These are phyloP conservation scores for Russula sp. DNA, from an alignment of 768 basidiomycete genomes.

Conservation along the genomic window DNA sequence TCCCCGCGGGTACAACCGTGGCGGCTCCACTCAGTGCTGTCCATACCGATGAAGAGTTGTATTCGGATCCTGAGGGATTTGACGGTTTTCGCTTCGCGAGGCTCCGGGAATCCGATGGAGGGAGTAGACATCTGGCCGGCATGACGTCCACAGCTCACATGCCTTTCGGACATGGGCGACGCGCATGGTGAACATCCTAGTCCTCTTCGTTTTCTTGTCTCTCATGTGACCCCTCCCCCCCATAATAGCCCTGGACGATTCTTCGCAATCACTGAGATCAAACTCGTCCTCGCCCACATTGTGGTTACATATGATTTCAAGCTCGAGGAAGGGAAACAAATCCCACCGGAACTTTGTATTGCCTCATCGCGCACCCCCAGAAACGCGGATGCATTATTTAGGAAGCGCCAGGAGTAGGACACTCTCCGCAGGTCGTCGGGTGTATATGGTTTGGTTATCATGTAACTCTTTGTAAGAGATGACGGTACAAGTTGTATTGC, in stretches of 20 bases:
- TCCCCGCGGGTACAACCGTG: slow-evolving; percentile 35
- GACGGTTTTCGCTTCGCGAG: slow-evolving; percentile 36
- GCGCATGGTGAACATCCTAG: slow-evolving; percentile 23
- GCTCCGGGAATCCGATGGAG: background rate
- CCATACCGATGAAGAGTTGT: slow-evolving; percentile 30
- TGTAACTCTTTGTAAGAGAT: background rate
- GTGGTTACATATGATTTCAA: slow-evolving; percentile 30
- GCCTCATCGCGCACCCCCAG: background rate
- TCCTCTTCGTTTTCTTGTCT: background rate
- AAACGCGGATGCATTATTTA: background rate
- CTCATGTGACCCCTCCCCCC: background rate
- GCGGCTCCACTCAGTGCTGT: slow-evolving; percentile 27
- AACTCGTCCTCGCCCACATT: slow-evolving; percentile 30
- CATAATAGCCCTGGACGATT: slow-evolving; percentile 30
- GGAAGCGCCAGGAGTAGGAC: background rate
- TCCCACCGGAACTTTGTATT: background rate
- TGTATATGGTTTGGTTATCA: background rate
- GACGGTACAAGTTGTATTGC: no score
- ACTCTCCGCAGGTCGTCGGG: background rate
- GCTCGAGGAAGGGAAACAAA: slow-evolving; percentile 21
- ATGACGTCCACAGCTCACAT: slow-evolving; percentile 20
- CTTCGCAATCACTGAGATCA: slow-evolving; percentile 31
- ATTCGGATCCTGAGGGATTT: slow-evolving; percentile 33
- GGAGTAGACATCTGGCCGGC: slow-evolving; percentile 2
- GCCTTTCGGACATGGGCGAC: slow-evolving; percentile 19